A percentile compares a stretch with the other conserved stretches of the same genome.
These are phyloP conservation scores for Metschnikowia rubicola DNA, from an alignment of 805 yeast genomes.

Conservation along the genomic window DNA sequence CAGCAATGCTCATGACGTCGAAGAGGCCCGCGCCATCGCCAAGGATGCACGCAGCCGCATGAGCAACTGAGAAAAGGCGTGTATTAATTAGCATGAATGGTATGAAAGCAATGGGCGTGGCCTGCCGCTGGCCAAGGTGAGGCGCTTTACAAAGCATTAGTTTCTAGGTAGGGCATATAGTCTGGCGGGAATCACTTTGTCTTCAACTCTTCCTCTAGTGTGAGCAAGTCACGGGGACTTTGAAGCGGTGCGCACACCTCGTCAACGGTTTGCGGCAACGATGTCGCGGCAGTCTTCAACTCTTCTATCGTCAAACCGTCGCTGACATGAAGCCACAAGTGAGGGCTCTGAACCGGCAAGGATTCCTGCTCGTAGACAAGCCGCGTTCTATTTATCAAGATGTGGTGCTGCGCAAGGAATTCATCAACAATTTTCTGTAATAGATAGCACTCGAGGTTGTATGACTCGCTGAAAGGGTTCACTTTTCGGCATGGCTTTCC, in stretches of 20 bases:
- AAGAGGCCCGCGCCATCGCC: constrained; percentile 82
- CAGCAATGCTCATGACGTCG: constrained; percentile 82
- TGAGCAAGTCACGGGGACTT: constrained; percentile 23
- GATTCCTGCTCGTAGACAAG: constrained; percentile 60
- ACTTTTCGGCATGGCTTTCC: constrained; percentile 43
- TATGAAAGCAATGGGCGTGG: background rate
- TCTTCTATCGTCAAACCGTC: constrained; percentile 28
- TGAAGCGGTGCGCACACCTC: constrained; percentile 23
- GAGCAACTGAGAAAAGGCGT: constrained; percentile 12
- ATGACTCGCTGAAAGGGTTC: constrained; percentile 39
- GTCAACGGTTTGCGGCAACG: constrained; percentile 22
- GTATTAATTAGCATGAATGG: background rate
- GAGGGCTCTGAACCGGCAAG: constrained; percentile 32
- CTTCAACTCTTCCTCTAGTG: constrained; percentile 24
- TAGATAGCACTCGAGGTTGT: constrained; percentile 54
- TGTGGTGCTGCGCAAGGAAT: constrained; percentile 46
- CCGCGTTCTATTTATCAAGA: constrained; percentile 63
- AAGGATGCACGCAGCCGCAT: constrained; percentile 67
- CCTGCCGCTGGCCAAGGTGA: background rate
- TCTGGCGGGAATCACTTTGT: constrained; percentile 6
- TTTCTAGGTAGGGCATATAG: background rate
- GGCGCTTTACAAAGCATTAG: background rate
- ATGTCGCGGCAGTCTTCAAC: constrained; percentile 21
- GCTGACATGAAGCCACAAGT: constrained; percentile 32
- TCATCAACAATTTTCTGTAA: constrained; percentile 65